phyloP scores from a whole-genome alignment of 257 asterid species.

The Primulina huaijiensis region DNA sequence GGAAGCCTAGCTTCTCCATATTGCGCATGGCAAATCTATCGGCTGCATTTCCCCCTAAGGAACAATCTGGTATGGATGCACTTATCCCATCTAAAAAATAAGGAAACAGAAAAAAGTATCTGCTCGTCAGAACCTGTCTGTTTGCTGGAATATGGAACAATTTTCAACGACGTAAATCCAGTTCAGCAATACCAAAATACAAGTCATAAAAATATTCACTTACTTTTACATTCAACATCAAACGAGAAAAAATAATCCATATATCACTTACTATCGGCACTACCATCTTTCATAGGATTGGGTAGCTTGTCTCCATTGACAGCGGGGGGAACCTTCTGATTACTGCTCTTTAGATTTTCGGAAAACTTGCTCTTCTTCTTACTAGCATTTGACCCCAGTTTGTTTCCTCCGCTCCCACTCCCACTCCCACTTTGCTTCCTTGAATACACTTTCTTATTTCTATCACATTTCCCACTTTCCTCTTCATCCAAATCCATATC shows the following conservation, averaged over 20 bases:
- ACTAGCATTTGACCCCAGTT: constrained; percentile 30
- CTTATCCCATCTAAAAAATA: constrained; percentile 46
- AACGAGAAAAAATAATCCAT: background rate
- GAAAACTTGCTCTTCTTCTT: constrained; percentile 47
- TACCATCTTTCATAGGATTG: constrained; percentile 29
- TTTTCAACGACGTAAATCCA: constrained; percentile 10
- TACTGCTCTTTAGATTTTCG: constrained; percentile 31
- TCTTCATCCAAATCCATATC: constrained; percentile 69
- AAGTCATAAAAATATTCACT: background rate
- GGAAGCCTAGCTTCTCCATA: constrained; percentile 64
- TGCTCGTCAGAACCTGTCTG: background rate
- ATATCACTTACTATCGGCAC: constrained; percentile 49
- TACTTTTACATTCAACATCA: too few species aligned
- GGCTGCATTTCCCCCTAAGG: constrained; percentile 42
- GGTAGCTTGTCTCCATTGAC: constrained; percentile 29
- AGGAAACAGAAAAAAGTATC: background rate
- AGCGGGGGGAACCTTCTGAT: constrained; percentile 30
- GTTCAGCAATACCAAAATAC: background rate
- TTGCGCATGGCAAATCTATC: constrained; percentile 73
- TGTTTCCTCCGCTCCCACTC: constrained; percentile 36
- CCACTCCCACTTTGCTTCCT: constrained; percentile 46
- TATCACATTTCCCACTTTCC: constrained; percentile 27
- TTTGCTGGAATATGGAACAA: constrained; percentile 6
- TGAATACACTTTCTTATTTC: constrained; percentile 26
- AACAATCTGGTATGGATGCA: constrained; percentile 35